Conservation (phyloP, 768 basidiomycete species). For the Serpula lacrymans region DNA sequence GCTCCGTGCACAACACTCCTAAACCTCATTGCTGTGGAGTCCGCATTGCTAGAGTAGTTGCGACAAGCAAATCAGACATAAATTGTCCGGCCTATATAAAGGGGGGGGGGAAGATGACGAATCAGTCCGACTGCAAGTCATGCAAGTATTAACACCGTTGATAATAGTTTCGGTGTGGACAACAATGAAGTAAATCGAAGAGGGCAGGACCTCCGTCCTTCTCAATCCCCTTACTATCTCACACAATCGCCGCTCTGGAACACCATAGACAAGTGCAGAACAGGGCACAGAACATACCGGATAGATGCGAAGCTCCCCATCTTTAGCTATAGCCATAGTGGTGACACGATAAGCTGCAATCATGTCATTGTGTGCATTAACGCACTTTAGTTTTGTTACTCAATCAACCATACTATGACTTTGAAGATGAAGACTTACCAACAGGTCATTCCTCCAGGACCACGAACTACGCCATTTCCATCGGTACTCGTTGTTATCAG, state of each 20-base stretch:
- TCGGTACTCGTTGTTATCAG: constrained; percentile 16
- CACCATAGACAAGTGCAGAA: no score
- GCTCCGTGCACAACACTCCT: neutral
- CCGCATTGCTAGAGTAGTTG: constrained; percentile 23
- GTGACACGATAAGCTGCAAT: constrained; percentile 25
- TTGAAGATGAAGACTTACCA: constrained; percentile 18
- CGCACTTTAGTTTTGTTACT: no score
- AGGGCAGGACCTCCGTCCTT: no score
- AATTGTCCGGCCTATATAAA: constrained; percentile 15
- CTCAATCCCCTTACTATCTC: no score
- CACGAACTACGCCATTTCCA: constrained; percentile 14
- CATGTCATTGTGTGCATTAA: constrained; percentile 14
- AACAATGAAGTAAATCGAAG: no score
- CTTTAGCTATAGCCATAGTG: constrained; percentile 20
- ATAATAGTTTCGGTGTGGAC: no score
- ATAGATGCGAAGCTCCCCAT: constrained; percentile 23
- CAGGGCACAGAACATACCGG: no score
- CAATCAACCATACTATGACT: no score
- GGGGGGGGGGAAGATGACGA: constrained; percentile 3
- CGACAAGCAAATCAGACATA: constrained; percentile 25
- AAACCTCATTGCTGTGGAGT: constrained; percentile 12
- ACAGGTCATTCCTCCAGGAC: constrained; percentile 19
- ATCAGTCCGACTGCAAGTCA: no score
- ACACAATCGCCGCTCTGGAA: no score
- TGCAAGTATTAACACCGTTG: no score